Base-by-base conservation (phyloP, 768 basidiomycete species). In the Leccinum truebloodii region DNA sequence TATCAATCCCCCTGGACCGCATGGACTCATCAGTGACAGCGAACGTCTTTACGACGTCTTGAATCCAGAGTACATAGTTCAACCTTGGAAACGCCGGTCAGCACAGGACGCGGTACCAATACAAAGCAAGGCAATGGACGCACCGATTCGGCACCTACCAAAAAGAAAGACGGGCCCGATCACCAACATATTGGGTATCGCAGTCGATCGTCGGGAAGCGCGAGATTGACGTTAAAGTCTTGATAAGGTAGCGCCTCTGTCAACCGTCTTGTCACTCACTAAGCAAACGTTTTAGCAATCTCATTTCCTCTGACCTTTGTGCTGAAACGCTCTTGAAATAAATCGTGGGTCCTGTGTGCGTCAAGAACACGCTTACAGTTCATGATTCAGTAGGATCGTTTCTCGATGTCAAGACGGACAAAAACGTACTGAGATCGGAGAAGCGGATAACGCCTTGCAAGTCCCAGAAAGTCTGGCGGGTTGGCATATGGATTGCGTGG, bases 51-150 rank as follows among this genome's bases (percentile, higher is more conserved):
- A 89, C 60, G 52, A 93, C 79, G 67, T 93, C 89, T 75, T 92
- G 86, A 24, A 93, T 77, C 91, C 91, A 92, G 5, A 94, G 80
- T 6, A 96, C 78, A 67, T 97, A 97, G 71, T 97, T 94, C 46
- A 95, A 72, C 65, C 94, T 94, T 46, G 48, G 32, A 41, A 28
- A 63, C 16, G 22, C 22, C 3, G 26, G 26, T 50, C 49, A 12
- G 46, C 16, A 26, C 26, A 14, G 7, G n/a, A 20, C 13, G 10
- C 14, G 6, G 7, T 10, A 52, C n/a, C n/a, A 24, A 18, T 14
- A 1, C 13, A 37, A 49, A 20, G 24, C 13, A 52, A 32, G 4
- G 7, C 3, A 13, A 32, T 28, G 14, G 20, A 52, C 59, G 34
- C 20, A 88, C 89, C 90, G 82, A 63, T 91, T 91, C 0, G 90